Evolutionary conservation across 768 basidiomycete genomes (phyloP).

Genomic region (Gymnopilus dilepis): DNA sequence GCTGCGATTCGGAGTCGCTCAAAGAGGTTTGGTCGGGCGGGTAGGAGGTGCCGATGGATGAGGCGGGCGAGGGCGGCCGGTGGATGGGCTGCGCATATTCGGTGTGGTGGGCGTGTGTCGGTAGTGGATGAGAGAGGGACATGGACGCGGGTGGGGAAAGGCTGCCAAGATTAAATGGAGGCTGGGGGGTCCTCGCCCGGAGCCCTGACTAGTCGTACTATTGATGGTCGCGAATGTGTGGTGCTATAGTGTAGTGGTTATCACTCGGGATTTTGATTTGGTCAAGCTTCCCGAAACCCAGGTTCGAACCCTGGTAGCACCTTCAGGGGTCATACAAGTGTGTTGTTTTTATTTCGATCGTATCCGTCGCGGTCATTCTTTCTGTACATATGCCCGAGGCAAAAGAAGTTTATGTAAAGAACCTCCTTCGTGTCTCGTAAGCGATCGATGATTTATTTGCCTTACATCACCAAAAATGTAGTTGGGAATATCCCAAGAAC

Average conservation of each 20-base stretch:
- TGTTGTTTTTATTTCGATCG: background rate
- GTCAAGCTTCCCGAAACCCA: conserved; percentile 34
- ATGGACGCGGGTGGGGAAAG: too few species aligned
- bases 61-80: conserved; percentile 55
- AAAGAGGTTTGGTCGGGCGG: conserved; percentile 50
- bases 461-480: too few species aligned
- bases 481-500: too few species aligned
- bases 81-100: conserved; percentile 55
- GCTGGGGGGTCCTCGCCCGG: too few species aligned
- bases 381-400: too few species aligned
- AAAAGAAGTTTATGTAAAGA: too few species aligned
- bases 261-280: conserved; percentile 36
- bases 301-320: conserved; percentile 39
- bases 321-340: conserved; percentile 10
- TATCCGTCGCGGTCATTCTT: too few species aligned
- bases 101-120: conserved; percentile 37
- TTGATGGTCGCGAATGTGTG: background rate
- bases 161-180: background rate
- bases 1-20: conserved; percentile 47
- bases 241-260: conserved; percentile 39
- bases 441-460: too few species aligned
- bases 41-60: conserved; percentile 55
- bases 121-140: conserved; percentile 5
- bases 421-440: too few species aligned
- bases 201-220: too few species aligned